These are phyloP conservation scores for Phaffomyces opuntiae DNA, from an alignment of 805 yeast species.

Conservation along the genomic window DNA sequence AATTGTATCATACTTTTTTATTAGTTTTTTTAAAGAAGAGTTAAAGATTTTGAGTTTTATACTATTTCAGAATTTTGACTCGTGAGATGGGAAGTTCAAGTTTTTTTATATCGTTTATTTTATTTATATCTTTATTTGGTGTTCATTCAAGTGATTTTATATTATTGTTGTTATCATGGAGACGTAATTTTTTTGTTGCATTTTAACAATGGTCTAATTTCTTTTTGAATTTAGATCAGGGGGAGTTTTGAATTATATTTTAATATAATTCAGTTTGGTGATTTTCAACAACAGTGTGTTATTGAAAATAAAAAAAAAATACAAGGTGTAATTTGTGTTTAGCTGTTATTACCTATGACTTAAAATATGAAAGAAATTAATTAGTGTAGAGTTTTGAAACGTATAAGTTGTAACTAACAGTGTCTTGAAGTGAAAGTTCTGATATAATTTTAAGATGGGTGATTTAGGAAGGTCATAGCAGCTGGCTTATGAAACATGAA, in stretches of 20 bases:
- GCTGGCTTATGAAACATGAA: no score
- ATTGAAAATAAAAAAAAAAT: slow-evolving; percentile 1
- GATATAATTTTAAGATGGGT: no score
- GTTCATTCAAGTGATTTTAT: slow-evolving; percentile 10
- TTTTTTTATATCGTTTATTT: slow-evolving; percentile 4
- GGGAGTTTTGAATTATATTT: slow-evolving; percentile 2
- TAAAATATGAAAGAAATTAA: slow-evolving; percentile 3
- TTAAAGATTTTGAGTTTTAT: neutral
- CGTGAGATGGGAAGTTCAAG: slow-evolving; percentile 2
- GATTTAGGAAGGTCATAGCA: no score
- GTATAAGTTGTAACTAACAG: no score
- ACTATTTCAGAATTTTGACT: neutral
- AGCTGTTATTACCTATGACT: slow-evolving; percentile 11
- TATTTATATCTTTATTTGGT: slow-evolving; percentile 8
- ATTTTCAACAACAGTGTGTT: neutral
- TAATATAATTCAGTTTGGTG: neutral
- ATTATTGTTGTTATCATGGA: slow-evolving; percentile 6
- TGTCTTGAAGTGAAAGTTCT: no score
- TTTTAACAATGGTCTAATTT: slow-evolving; percentile 7
- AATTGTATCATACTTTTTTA: slow-evolving; percentile 1
- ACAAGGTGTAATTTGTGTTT: slow-evolving; percentile 6
- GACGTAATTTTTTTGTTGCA: slow-evolving; percentile 3
- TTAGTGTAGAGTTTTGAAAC: neutral
- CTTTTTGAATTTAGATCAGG: slow-evolving; percentile 8
- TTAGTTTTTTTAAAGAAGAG: neutral